Percentiles rank a stretch among this genome's conserved stretches.
phyloP scores from a whole-genome alignment of 2,329 filamentous ascomycete species.

The Elsinoe arachidis region DNA sequence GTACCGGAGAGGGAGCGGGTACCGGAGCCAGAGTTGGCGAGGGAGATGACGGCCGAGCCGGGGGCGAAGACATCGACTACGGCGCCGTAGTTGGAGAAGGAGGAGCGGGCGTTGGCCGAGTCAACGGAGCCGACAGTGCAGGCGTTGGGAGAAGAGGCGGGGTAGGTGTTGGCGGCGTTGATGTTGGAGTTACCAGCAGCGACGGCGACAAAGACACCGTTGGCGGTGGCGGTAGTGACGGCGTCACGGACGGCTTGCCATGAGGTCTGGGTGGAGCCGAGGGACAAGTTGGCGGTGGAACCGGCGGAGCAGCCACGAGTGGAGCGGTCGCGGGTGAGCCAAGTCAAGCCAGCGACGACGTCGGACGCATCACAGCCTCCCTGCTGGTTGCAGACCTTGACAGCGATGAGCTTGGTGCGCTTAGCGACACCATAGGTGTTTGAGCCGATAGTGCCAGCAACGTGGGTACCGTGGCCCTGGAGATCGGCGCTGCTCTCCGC shows the following conservation, averaged over 20 bases:
- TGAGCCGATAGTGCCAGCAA: conserved; percentile 52
- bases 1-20: conserved; percentile 48
- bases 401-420: conserved; percentile 45
- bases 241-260: conserved; percentile 34
- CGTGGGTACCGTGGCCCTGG: conserved; percentile 57
- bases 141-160: conserved; percentile 29
- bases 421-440: conserved; percentile 54
- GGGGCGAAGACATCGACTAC: conserved; percentile 33
- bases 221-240: conserved; percentile 27
- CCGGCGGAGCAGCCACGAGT: conserved; percentile 30
- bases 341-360: conserved; percentile 44
- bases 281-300: conserved; percentile 36
- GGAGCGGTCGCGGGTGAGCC: conserved; percentile 37
- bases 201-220: conserved; percentile 32
- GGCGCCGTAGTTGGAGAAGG: conserved; percentile 33
- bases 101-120: conserved; percentile 24
- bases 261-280: conserved; percentile 32
- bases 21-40: conserved; percentile 20
- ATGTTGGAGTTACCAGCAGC: conserved; percentile 30
- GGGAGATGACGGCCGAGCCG: conserved; percentile 22
- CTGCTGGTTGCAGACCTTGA: conserved; percentile 41
- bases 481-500: conserved; percentile 31
- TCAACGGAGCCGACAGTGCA: conserved; percentile 32
- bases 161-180: conserved; percentile 25
- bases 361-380: conserved; percentile 39